Evolutionary conservation across 2,329 filamentous ascomycete species (phyloP).

Genomic region (Epichloe festucae): DNA sequence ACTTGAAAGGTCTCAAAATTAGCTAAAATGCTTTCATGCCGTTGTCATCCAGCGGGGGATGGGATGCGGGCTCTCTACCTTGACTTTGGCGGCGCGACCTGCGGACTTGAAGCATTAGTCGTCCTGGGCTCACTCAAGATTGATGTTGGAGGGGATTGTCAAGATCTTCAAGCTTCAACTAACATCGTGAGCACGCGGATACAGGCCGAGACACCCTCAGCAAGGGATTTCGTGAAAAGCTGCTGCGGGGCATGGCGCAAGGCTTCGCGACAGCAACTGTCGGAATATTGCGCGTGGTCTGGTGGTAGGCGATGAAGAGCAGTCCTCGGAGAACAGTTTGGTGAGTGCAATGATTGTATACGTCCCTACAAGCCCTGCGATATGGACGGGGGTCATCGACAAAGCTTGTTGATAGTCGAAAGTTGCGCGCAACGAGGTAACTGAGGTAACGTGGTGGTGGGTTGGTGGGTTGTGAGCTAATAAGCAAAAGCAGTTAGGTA

Average conservation of each 20-base stretch:
- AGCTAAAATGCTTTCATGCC: not conserved
- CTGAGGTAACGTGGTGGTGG: not conserved
- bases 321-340: not conserved
- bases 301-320: not conserved
- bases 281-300: not conserved
- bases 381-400: not conserved
- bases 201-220: constrained; percentile 67
- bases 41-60: not conserved
- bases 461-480: not conserved
- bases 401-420: not conserved
- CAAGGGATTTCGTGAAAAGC: constrained; percentile 42
- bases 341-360: not conserved
- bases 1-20: constrained; percentile 33
- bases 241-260: constrained; percentile 29
- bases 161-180: constrained; percentile 12
- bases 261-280: not conserved
- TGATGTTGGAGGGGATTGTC: not conserved
- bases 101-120: not conserved
- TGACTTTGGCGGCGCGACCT: constrained; percentile 84
- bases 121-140: not conserved
- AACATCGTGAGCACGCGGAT: constrained; percentile 66
- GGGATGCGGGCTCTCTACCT: constrained; percentile 35
- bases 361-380: not conserved
- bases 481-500: not conserved
- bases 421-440: not conserved